A percentile compares a stretch with the other conserved stretches of the same genome.
Evolutionary conservation across 768 basidiomycete species (phyloP).

Genomic region (Mycena leptocephala): DNA sequence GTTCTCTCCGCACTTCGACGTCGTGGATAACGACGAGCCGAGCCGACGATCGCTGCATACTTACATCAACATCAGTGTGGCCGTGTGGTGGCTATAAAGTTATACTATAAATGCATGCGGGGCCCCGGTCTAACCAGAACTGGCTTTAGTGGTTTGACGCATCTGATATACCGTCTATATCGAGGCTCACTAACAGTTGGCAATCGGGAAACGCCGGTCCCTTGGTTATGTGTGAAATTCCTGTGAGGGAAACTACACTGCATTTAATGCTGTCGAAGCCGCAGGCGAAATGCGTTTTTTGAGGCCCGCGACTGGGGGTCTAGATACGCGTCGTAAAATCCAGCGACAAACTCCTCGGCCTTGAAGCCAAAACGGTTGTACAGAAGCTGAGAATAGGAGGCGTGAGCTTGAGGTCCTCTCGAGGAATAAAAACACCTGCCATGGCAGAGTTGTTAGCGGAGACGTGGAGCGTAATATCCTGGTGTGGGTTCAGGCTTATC

Average conservation of each 20-base stretch:
- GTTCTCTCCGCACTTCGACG: not conserved
- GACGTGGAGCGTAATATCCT: conserved; percentile 88
- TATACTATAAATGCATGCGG: not conserved
- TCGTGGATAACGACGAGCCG: not conserved
- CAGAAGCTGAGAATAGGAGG: conserved; percentile 64
- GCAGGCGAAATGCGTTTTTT: conserved; percentile 86
- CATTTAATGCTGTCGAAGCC: conserved; percentile 69
- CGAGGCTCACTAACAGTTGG: not conserved
- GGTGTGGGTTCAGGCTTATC: conserved; percentile 78
- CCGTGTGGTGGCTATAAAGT: not conserved
- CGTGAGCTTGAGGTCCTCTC: not conserved
- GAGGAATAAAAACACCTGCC: conserved; percentile 56
- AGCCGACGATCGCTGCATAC: not conserved
- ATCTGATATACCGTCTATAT: conserved; percentile 12
- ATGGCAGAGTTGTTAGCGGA: conserved; percentile 88
- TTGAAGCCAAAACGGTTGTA: conserved; percentile 94
- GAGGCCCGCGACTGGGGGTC: conserved; percentile 78
- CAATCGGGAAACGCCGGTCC: not conserved
- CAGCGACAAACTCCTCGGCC: conserved; percentile 86
- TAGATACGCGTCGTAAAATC: conserved; percentile 89
- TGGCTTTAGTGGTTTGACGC: not conserved
- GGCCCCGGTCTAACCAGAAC: conserved; percentile 28
- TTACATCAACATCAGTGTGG: not conserved
- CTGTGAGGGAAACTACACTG: not conserved
- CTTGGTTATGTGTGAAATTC: not conserved